Conservation (phyloP, 2,329 filamentous ascomycete species). For the Lasiodiplodia sp. region DNA sequence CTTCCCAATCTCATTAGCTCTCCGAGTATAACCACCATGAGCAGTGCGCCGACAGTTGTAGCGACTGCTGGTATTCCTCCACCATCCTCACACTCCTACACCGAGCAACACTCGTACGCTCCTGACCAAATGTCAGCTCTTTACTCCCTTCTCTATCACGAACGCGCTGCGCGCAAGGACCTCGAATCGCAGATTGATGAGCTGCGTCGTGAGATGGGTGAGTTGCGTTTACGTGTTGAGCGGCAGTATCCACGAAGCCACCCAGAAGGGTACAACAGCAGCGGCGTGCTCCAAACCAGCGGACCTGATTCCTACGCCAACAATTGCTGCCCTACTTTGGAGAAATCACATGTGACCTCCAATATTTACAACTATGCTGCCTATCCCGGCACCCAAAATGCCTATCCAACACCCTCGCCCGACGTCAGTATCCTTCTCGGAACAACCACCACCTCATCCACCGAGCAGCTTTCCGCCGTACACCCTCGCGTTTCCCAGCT, state of each 20-base stretch:
- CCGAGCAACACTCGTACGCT: conserved; percentile 23
- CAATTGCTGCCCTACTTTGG: not conserved
- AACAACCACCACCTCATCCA: conserved; percentile 7
- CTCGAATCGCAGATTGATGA: conserved; percentile 43
- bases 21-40: conserved; percentile 24
- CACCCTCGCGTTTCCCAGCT: conserved; percentile 12
- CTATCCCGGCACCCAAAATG: conserved; percentile 21
- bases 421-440: conserved; percentile 22
- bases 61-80: conserved; percentile 19
- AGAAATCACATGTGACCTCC: conserved; percentile 8
- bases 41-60: conserved; percentile 22
- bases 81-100: conserved; percentile 18
- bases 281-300: conserved; percentile 2
- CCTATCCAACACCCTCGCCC: conserved; percentile 17
- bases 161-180: conserved; percentile 44
- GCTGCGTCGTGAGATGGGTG: conserved; percentile 42
- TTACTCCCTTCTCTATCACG: conserved; percentile 39
- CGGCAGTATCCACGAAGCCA: conserved; percentile 38
- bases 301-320: not conserved
- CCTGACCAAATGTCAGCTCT: conserved; percentile 37
- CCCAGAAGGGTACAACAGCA: conserved; percentile 31
- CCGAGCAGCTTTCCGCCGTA: conserved; percentile 8
- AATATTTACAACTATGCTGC: conserved; percentile 25
- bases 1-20: conserved; percentile 20
- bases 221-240: conserved; percentile 40